phyloP scores from a whole-genome alignment of 257 asterid species.

The Leonotis leonurus region DNA sequence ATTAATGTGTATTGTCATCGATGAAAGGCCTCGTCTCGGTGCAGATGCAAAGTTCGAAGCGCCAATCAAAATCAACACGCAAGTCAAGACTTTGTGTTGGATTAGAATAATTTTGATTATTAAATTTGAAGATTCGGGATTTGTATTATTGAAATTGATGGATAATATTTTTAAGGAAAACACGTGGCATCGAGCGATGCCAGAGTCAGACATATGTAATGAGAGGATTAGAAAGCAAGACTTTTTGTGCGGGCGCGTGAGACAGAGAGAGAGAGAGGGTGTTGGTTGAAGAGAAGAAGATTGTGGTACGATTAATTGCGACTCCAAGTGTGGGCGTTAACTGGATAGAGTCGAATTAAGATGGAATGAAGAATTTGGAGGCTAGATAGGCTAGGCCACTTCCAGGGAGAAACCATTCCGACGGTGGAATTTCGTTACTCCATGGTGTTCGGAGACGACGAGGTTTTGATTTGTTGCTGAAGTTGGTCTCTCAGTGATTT shows the following conservation, averaged over 20 bases:
- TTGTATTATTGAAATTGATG: neutral
- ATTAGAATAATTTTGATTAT: neutral
- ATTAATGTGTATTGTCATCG: no score
- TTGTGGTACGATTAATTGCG: conserved; percentile 2
- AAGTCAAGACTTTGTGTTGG: neutral
- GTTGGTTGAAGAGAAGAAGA: no score
- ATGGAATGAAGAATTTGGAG: conserved; percentile 17
- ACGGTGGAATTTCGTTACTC: conserved; percentile 1
- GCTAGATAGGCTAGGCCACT: conserved; percentile 1
- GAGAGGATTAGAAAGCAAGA: no score
- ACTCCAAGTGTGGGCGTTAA: conserved; percentile 1
- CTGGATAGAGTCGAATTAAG: neutral
- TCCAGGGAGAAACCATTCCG: neutral
- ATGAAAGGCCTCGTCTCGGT: no score
- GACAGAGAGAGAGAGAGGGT: no score
- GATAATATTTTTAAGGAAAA: no score
- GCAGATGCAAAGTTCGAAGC: no score
- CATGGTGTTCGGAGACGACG: conserved; percentile 6
- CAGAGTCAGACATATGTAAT: no score
- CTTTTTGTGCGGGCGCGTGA: no score
- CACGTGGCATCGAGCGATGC: no score
- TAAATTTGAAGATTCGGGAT: neutral
- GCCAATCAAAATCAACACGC: conserved; percentile 21
- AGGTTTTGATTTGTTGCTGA: conserved; percentile 6
- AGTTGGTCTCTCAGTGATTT: neutral